Conservation (phyloP, 768 basidiomycete genomes). For the Rhodosporidiobolus sp. region DNA sequence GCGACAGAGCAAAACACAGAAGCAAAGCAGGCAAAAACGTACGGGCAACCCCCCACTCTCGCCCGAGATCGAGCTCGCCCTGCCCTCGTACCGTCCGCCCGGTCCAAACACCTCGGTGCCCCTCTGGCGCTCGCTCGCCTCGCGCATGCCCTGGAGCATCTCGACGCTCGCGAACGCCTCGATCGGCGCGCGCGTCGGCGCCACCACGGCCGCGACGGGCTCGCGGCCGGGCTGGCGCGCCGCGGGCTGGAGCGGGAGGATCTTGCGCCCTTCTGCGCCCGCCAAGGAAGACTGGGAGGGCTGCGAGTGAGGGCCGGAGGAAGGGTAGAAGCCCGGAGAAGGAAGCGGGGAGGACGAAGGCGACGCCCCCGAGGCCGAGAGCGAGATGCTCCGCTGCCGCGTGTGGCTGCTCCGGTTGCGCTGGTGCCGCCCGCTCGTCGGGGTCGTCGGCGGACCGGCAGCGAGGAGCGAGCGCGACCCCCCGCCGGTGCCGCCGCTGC, state of each 20-base stretch:
- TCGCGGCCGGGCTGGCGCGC: not conserved
- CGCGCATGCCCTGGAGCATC: constrained; percentile 33
- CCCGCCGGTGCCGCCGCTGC: not conserved
- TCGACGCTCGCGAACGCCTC: constrained; percentile 37
- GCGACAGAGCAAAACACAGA: not conserved
- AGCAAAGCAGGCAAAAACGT: not conserved
- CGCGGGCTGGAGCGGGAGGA: constrained; percentile 29
- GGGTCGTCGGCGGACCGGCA: not conserved
- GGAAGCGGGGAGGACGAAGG: constrained; percentile 1
- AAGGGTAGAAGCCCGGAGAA: constrained; percentile 6
- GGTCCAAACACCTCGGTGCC: constrained; percentile 33
- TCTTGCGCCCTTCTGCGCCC: constrained; percentile 11
- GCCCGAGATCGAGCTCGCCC: constrained; percentile 17
- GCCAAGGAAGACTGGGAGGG: too few species aligned
- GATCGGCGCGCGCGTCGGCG: constrained; percentile 29
- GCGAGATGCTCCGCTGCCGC: constrained; percentile 23
- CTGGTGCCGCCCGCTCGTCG: constrained; percentile 7
- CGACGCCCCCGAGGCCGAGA: not conserved
- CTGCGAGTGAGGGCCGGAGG: constrained; percentile 6
- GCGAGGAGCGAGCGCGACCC: constrained; percentile 9
- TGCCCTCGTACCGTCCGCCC: constrained; percentile 25
- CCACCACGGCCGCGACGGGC: not conserved
- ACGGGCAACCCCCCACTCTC: constrained; percentile 9
- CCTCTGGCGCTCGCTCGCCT: constrained; percentile 13
- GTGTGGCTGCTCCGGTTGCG: constrained; percentile 24